Conservation (phyloP, 2,329 filamentous ascomycete genomes). For the Ciborinia camelliae region DNA sequence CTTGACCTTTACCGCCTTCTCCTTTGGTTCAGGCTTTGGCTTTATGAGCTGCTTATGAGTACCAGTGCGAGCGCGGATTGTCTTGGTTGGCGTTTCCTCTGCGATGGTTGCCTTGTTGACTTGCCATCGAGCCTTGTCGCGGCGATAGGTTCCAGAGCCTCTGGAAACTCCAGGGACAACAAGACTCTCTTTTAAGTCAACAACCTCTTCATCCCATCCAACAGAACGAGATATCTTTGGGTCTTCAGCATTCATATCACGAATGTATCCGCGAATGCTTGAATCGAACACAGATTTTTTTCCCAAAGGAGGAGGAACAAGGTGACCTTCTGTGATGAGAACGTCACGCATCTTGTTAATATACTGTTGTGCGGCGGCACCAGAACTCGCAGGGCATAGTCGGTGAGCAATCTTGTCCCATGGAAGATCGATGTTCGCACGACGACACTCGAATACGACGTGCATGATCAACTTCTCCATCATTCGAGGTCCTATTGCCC, state of each 20-base stretch:
- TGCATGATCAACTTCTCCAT: constrained; percentile 45
- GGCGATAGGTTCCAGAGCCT: constrained; percentile 34
- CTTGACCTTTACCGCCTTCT: neutral
- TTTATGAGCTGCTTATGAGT: neutral
- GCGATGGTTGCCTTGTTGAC: neutral
- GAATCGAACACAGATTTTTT: constrained; percentile 22
- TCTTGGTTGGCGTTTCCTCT: constrained; percentile 7
- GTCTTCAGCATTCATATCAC: constrained; percentile 23
- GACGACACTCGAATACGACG: constrained; percentile 42
- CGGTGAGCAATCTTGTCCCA: constrained; percentile 34
- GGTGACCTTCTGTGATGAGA: constrained; percentile 33
- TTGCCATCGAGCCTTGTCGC: neutral
- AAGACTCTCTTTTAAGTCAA: constrained; percentile 27
- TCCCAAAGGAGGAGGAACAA: constrained; percentile 33
- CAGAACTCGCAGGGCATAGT: constrained; percentile 30
- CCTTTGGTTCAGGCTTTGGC: neutral
- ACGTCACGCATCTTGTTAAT: constrained; percentile 30
- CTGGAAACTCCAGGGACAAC: constrained; percentile 24
- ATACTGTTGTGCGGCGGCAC: constrained; percentile 27
- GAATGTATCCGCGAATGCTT: constrained; percentile 29
- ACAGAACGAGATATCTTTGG: constrained; percentile 22
- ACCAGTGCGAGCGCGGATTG: neutral
- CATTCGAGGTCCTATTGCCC: constrained; percentile 44
- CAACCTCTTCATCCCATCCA: constrained; percentile 27
- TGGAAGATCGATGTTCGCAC: constrained; percentile 24